Percentiles rank a stretch among this genome's conserved stretches.
phyloP scores from a whole-genome alignment of 1,284 basidiomycete species.

The Cutaneotrichosporon sp. region DNA sequence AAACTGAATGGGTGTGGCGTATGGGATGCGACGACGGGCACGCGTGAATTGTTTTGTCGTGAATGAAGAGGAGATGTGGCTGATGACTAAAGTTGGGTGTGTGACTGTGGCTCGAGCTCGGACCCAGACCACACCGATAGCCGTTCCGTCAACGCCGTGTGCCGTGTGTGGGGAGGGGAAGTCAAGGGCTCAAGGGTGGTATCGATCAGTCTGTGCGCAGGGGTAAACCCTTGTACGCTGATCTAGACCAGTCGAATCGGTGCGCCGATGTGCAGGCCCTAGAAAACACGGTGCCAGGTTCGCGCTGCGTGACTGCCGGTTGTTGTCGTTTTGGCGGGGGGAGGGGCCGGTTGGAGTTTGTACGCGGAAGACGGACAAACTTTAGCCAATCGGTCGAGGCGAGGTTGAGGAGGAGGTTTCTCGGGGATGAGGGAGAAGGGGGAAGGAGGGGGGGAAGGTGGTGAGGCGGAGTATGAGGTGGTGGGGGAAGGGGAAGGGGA shows the following conservation, averaged over 20 bases:
- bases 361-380: neutral
- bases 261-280: neutral
- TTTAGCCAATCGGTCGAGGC: neutral
- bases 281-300: neutral
- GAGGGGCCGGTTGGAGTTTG: neutral
- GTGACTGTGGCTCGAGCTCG: neutral
- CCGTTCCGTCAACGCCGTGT: neutral
- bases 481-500: slow-evolving; percentile 3
- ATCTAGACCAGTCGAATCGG: neutral
- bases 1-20: neutral
- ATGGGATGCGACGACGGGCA: too few species aligned
- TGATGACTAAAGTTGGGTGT: neutral
- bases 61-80: neutral
- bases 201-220: neutral
- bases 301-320: neutral
- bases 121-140: neutral
- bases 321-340: neutral
- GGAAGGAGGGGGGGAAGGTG: neutral
- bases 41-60: neutral
- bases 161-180: neutral
- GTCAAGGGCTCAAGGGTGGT: neutral
- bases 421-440: neutral
- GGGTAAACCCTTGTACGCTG: neutral
- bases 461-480: neutral
- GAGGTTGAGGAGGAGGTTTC: neutral